A percentile compares a stretch with the other conserved stretches of the same genome.
phyloP scores from a whole-genome alignment of 495 filamentous ascomycete genomes.

The Bryoglossum gracile region DNA sequence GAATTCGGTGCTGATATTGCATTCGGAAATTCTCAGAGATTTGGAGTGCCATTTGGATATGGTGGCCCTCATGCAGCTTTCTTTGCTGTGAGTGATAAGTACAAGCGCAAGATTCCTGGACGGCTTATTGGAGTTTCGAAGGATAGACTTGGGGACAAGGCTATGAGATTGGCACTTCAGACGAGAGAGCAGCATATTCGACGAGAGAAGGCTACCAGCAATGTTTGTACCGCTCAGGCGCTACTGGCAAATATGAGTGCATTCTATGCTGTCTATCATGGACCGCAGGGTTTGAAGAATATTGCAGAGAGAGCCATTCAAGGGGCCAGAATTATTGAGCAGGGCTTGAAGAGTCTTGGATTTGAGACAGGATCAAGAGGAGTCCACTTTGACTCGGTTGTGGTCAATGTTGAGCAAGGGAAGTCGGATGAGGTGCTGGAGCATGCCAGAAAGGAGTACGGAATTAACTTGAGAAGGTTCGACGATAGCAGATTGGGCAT shows the following conservation, averaged over 20 bases:
- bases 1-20: conserved; percentile 97
- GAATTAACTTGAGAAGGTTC: conserved; percentile 59
- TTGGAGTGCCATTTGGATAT: conserved; percentile 90
- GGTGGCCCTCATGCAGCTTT: conserved; percentile 97
- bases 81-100: conserved; percentile 87
- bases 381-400: conserved; percentile 74
- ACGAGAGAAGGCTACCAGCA: conserved; percentile 96
- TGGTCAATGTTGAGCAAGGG: conserved; percentile 50
- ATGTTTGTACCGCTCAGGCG: conserved; percentile 96
- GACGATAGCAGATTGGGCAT: conserved; percentile 54
- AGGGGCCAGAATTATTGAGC: conserved; percentile 61
- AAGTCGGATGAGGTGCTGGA: conserved; percentile 44
- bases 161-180: conserved; percentile 85
- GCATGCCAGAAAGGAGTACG: conserved; percentile 40
- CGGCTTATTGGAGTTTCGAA: conserved; percentile 90
- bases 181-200: conserved; percentile 97
- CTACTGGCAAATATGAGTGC: conserved; percentile 95
- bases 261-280: conserved; percentile 97
- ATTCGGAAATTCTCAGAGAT: conserved; percentile 90
- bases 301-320: conserved; percentile 76
- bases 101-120: conserved; percentile 94
- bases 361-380: conserved; percentile 52
- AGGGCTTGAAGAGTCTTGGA: conserved; percentile 57
- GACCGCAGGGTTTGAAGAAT: conserved; percentile 72
- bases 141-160: conserved; percentile 76